These are phyloP conservation scores for Fusarium hostae DNA, from an alignment of 2,329 filamentous ascomycete species.

Conservation along the genomic window DNA sequence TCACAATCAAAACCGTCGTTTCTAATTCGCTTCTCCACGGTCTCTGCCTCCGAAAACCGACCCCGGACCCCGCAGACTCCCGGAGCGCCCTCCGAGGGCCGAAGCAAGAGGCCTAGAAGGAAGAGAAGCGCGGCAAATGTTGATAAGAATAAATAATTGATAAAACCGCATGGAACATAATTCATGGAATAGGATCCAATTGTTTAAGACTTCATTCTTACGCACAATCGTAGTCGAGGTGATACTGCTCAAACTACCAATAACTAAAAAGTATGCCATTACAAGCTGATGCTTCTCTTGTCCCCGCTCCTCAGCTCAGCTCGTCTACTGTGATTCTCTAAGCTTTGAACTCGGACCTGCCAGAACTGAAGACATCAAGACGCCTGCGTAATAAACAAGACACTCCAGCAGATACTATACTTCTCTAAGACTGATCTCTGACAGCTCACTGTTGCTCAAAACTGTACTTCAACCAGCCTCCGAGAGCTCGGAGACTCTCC, in stretches of 20 bases:
- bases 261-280: slow-evolving; percentile 47
- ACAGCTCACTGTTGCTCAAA: slow-evolving; percentile 58
- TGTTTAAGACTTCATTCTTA: slow-evolving; percentile 29
- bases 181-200: neutral
- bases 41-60: slow-evolving; percentile 35
- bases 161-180: neutral
- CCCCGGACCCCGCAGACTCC: slow-evolving; percentile 24
- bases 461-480: slow-evolving; percentile 72
- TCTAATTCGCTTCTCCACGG: slow-evolving; percentile 24
- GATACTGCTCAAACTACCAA: slow-evolving; percentile 32
- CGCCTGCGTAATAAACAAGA: slow-evolving; percentile 41
- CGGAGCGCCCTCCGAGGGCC: slow-evolving; percentile 37
- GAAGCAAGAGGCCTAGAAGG: slow-evolving; percentile 4
- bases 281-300: slow-evolving; percentile 45
- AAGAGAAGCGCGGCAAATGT: slow-evolving; percentile 17
- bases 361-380: slow-evolving; percentile 32
- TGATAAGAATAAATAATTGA: neutral
- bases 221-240: slow-evolving; percentile 32
- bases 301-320: slow-evolving; percentile 33
- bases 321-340: slow-evolving; percentile 43
- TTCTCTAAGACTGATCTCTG: slow-evolving; percentile 12
- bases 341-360: slow-evolving; percentile 30
- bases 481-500: slow-evolving; percentile 89
- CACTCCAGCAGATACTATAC: slow-evolving; percentile 21
- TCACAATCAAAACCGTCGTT: neutral